Evolutionary conservation across 371 early-diverging fungal genomes (phyloP).

Genomic region (Lichtheimia ornata): DNA sequence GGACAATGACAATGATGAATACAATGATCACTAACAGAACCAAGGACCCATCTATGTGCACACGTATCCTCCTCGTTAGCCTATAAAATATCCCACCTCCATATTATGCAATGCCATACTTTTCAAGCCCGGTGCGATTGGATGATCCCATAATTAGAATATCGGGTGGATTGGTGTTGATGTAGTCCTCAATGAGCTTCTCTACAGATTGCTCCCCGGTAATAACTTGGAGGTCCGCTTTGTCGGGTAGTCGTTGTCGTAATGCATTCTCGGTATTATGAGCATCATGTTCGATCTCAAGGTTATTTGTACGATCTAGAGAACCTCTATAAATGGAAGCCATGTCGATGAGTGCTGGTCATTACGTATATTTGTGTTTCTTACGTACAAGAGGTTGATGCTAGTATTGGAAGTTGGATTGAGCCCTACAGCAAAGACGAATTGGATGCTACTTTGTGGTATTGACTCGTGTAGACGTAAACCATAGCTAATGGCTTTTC

Average conservation of each 20-base stretch:
- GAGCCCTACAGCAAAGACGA: conserved; percentile 26
- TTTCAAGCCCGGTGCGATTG: conserved; percentile 33
- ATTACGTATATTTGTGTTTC: neutral
- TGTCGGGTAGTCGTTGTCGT: neutral
- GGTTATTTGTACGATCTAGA: conserved; percentile 33
- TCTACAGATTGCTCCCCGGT: conserved; percentile 14
- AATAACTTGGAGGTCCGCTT: conserved; percentile 8
- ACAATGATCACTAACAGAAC: conserved; percentile 39
- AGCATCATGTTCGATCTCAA: conserved; percentile 30
- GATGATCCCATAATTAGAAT: conserved; percentile 33
- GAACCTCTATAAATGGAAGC: conserved; percentile 15
- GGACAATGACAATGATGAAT: conserved; percentile 34
- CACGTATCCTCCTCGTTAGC: neutral
- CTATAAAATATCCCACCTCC: no score
- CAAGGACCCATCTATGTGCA: conserved; percentile 28
- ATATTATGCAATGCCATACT: conserved; percentile 8
- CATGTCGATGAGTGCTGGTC: neutral
- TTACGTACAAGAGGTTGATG: neutral
- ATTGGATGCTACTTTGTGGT: conserved; percentile 13
- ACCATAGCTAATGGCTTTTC: conserved; percentile 26
- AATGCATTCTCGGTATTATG: conserved; percentile 7
- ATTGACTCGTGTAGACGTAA: conserved; percentile 12
- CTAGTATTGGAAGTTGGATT: conserved; percentile 22
- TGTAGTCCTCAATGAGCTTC: conserved; percentile 21
- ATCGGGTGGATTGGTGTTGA: conserved; percentile 29